Evolutionary conservation across 331 rosid species (phyloP), one percentile per base, ranked within the genome.

Genomic region (Telfairia occidentalis): DNA sequence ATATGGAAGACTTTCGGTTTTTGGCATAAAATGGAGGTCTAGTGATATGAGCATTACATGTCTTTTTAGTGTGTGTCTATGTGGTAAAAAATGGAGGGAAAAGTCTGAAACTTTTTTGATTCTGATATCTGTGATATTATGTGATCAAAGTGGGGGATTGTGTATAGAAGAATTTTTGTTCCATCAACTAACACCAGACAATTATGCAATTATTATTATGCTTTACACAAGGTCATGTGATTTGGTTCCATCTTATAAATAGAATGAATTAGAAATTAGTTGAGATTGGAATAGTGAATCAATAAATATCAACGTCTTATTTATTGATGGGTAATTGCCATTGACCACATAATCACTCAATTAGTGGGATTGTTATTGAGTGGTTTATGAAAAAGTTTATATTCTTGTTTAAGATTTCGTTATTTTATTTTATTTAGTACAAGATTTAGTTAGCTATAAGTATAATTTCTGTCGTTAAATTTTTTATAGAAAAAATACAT

Each of bases 191-290:
- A 70, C 24, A 23, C 37, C 37, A 12, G 55, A 69, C 55, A 35
- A 69, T 69, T 69, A 69, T 69, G 74, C 74, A 69, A 69, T 69
- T 69, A 43, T 12, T 45, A 15, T 26, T 66, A 69, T 24, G 74
- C 72, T 21, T 38, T 43, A 45, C 55, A 43, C 38, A 61, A 32
- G 35, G 21, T 10, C 38, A 26, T 43, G 34, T 65, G 6, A 16
- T 59, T 23, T 57, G 28, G 19, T 57, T 57, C 64, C 28, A 57
- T 19, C 28, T 3, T 1, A 57, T 54, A 53, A 9, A 54, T 48
- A 53, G 29, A 53, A 19, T 8, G 8, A 19, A 19, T 23, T 50
- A 50, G 57, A 50, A 50, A 50, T n/a, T n/a, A n/a, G 18, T 50
- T 19, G 24, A 50, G 10, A 1, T n/a, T 15, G 0, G 52, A 46